These are phyloP conservation scores for Curvularia sp. DNA, from an alignment of 2,329 filamentous ascomycete species.

Conservation along the genomic window DNA sequence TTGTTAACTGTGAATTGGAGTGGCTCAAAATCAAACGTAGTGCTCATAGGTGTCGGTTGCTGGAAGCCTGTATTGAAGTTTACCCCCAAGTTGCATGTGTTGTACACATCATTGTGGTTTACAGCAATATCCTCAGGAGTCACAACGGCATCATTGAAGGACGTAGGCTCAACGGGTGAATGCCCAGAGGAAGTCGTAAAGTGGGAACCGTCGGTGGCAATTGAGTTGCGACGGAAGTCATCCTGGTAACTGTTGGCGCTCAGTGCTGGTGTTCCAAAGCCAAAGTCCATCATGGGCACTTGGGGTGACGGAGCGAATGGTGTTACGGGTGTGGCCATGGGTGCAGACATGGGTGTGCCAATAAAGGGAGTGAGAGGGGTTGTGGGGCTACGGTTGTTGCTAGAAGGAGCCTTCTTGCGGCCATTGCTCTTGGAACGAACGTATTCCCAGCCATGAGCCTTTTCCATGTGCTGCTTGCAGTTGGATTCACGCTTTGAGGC, in stretches of 20 bases:
- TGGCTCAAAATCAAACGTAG: constrained; percentile 51
- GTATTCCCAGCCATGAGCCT: constrained; percentile 90
- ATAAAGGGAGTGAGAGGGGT: constrained; percentile 49
- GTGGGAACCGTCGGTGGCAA: constrained; percentile 47
- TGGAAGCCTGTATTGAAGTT: constrained; percentile 68
- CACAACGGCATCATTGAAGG: constrained; percentile 52
- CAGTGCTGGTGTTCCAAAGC: constrained; percentile 44
- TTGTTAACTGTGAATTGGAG: constrained; percentile 44
- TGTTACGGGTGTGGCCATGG: constrained; percentile 48
- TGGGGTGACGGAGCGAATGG: constrained; percentile 54
- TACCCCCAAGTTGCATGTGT: constrained; percentile 62
- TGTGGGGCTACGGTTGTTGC: constrained; percentile 36
- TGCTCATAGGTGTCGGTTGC: constrained; percentile 59
- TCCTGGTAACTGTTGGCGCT: constrained; percentile 41
- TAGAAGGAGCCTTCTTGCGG: constrained; percentile 44
- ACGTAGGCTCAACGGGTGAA: constrained; percentile 52
- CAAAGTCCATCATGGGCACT: constrained; percentile 47
- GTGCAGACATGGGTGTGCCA: constrained; percentile 46
- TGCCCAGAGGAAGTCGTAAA: constrained; percentile 52
- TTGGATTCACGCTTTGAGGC: constrained; percentile 95
- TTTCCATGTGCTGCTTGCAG: constrained; percentile 99
- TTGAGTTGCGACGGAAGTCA: constrained; percentile 49
- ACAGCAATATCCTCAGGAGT: constrained; percentile 60
- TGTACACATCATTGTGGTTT: constrained; percentile 67
- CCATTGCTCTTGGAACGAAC: constrained; percentile 91